phyloP scores from a whole-genome alignment of 495 filamentous ascomycete species.

The Neurospora sp. region DNA sequence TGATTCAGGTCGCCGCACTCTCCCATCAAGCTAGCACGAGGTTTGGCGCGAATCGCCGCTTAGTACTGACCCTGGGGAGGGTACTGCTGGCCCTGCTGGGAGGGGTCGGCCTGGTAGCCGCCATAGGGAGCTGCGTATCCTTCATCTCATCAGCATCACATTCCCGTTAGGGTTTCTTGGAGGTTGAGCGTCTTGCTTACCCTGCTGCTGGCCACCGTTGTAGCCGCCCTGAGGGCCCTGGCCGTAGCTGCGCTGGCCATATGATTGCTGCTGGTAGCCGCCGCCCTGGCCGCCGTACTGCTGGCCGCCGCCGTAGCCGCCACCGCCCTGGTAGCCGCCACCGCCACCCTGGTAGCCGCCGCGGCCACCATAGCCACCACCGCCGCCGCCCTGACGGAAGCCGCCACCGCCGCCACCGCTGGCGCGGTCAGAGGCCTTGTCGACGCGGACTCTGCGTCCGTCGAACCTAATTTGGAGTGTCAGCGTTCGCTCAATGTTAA shows the following conservation, averaged over 20 bases:
- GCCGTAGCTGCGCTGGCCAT: too few species aligned
- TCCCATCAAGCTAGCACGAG: background rate
- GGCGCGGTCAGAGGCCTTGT: conserved; percentile 78
- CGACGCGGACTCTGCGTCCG: conserved; percentile 89
- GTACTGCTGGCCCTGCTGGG: conserved; percentile 19
- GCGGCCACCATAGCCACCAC: conserved; percentile 27
- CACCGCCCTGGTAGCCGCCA: conserved; percentile 12
- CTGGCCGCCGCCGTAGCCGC: conserved; percentile 10
- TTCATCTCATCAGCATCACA: conserved; percentile 1
- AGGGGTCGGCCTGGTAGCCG: conserved; percentile 29
- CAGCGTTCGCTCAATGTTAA: conserved; percentile 6
- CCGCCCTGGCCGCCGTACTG: background rate
- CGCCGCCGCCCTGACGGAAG: conserved; percentile 27
- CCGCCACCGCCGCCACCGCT: conserved; percentile 38
- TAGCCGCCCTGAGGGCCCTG: background rate
- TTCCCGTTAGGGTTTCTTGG: conserved; percentile 15
- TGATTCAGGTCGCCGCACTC: background rate
- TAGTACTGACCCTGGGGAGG: conserved; percentile 24
- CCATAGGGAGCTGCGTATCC: conserved; percentile 13
- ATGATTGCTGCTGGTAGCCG: background rate
- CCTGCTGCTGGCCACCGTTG: background rate
- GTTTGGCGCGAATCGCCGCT: background rate
- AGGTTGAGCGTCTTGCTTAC: conserved; percentile 9
- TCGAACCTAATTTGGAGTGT: conserved; percentile 60
- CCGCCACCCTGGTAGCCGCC: conserved; percentile 20